Evolutionary conservation across 352 stramenopile species (phyloP).

Genomic region (Globisporangium orthogonon): DNA sequence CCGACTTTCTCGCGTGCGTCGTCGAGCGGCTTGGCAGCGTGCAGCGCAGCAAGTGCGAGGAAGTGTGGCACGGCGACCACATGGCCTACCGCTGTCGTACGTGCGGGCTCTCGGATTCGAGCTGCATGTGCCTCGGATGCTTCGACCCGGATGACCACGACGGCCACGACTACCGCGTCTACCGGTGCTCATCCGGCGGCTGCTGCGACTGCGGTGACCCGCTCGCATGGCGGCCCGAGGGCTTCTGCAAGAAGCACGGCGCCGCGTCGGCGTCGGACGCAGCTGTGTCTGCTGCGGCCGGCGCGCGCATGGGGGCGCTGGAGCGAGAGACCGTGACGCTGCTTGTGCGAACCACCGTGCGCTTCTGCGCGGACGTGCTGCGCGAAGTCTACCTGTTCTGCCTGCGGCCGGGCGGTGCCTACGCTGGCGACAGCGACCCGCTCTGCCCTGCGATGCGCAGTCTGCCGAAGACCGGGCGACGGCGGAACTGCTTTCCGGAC

Average conservation of each 20-base stretch:
- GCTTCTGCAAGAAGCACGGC: slow-evolving; percentile 74
- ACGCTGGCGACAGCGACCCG: slow-evolving; percentile 25
- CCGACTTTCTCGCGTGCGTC: slow-evolving; percentile 42
- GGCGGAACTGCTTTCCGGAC: slow-evolving; percentile 30
- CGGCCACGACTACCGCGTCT: slow-evolving; percentile 78
- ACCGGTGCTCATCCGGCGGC: slow-evolving; percentile 70
- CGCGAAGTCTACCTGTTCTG: slow-evolving; percentile 48
- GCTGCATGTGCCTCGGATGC: slow-evolving; percentile 79
- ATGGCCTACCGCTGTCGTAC: slow-evolving; percentile 83
- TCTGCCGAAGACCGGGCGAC: slow-evolving; percentile 39
- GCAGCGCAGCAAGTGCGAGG: slow-evolving; percentile 73
- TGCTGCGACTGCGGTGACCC: slow-evolving; percentile 83
- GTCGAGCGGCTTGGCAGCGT: slow-evolving; percentile 50
- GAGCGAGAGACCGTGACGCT: slow-evolving; percentile 35
- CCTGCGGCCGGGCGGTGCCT: slow-evolving; percentile 21
- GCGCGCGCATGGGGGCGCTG: slow-evolving; percentile 20
- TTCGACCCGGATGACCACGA: slow-evolving; percentile 78
- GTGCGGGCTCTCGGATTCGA: slow-evolving; percentile 81
- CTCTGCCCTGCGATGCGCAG: slow-evolving; percentile 21
- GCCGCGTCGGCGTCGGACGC: slow-evolving; percentile 3
- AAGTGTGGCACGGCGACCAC: slow-evolving; percentile 85
- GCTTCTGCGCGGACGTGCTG: slow-evolving; percentile 57
- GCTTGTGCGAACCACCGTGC: slow-evolving; percentile 35
- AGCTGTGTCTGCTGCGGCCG: not conserved
- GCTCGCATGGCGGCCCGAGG: slow-evolving; percentile 65